Conservation (phyloP, 176 grass and related monocot species). For the Saccharum spontaneum region DNA sequence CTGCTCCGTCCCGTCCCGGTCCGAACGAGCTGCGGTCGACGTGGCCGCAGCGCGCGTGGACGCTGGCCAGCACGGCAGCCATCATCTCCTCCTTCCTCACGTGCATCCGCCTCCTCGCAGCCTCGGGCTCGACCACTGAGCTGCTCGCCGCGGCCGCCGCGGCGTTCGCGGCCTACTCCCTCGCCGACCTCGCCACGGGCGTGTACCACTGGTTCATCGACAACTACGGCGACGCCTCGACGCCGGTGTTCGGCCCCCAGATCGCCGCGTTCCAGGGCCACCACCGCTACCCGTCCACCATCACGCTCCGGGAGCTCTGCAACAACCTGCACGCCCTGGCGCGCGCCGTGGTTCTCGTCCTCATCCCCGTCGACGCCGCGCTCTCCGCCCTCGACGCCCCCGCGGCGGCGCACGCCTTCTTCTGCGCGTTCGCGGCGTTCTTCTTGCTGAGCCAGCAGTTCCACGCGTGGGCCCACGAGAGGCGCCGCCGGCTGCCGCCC, state of each 20-base stretch:
- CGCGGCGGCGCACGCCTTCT: slow-evolving; percentile 58
- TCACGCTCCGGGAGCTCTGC: slow-evolving; percentile 55
- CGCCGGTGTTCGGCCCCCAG: slow-evolving; percentile 61
- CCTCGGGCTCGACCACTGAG: slow-evolving; percentile 25
- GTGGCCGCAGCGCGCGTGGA: slow-evolving; percentile 83
- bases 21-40: slow-evolving; percentile 38
- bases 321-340: slow-evolving; percentile 78
- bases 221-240: slow-evolving; percentile 81
- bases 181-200: slow-evolving; percentile 72
- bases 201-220: slow-evolving; percentile 89
- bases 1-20: too few species aligned
- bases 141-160: slow-evolving; percentile 10
- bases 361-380: slow-evolving; percentile 25
- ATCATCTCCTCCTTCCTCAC: slow-evolving; percentile 40
- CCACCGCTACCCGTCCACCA: slow-evolving; percentile 70
- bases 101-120: too few species aligned
- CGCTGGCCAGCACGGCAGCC: slow-evolving; percentile 50
- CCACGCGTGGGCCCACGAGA: slow-evolving; percentile 83
- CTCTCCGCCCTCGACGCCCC: neutral
- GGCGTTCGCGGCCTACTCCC: slow-evolving; percentile 47
- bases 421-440: slow-evolving; percentile 51
- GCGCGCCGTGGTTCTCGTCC: slow-evolving; percentile 34
- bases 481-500: slow-evolving; percentile 32
- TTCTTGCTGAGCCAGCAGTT: slow-evolving; percentile 84
- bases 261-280: slow-evolving; percentile 89